These are phyloP conservation scores for Akebia trifoliata DNA, from an alignment of 164 flowering plant genomes.

Conservation along the genomic window DNA sequence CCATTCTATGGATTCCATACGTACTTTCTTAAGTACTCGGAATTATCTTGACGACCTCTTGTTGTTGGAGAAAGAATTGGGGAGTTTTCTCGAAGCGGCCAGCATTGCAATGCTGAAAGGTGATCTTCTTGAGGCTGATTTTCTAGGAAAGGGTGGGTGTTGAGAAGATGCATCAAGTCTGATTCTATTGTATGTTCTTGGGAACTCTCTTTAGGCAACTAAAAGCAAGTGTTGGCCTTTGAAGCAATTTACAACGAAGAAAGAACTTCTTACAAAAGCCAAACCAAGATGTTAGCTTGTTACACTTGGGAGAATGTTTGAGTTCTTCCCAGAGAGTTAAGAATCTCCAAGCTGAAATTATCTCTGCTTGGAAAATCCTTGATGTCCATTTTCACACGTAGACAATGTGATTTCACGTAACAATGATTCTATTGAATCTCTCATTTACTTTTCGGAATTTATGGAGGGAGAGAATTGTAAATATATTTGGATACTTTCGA, in stretches of 20 bases:
- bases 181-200: conserved; percentile 34
- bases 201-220: conserved; percentile 41
- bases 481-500: conserved; percentile 28
- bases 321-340: conserved; percentile 22
- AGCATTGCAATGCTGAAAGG: conserved; percentile 42
- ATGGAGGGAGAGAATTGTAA: conserved; percentile 34
- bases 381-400: conserved; percentile 37
- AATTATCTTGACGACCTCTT: conserved; percentile 49
- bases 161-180: conserved; percentile 36
- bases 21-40: conserved; percentile 29
- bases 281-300: conserved; percentile 21
- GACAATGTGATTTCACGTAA: conserved; percentile 18
- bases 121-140: conserved; percentile 43
- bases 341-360: conserved; percentile 33
- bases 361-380: conserved; percentile 42
- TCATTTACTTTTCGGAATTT: conserved; percentile 49
- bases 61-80: conserved; percentile 39
- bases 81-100: conserved; percentile 53
- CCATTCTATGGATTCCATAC: conserved; percentile 27
- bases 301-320: conserved; percentile 19
- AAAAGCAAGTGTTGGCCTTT: conserved; percentile 59
- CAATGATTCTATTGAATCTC: conserved; percentile 31
- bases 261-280: conserved; percentile 39
- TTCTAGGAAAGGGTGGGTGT: conserved; percentile 47
- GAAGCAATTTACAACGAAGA: conserved; percentile 35